Percentiles rank a stretch among this genome's conserved stretches.
These are phyloP conservation scores for Volvariella volvacea DNA, from an alignment of 1,284 basidiomycete genomes.

Conservation along the genomic window DNA sequence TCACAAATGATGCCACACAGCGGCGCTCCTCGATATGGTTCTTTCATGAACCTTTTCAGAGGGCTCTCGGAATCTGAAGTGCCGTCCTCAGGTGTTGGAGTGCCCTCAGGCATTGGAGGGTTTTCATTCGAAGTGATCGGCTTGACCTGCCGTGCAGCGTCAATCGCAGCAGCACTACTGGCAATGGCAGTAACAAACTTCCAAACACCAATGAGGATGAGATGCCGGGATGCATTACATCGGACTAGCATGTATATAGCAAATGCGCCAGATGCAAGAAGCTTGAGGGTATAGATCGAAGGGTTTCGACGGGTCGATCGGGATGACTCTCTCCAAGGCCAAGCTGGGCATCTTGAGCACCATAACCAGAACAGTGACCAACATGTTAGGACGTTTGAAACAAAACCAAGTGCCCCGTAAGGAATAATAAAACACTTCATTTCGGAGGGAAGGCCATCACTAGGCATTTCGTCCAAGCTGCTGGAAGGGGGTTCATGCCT, in stretches of 20 bases:
- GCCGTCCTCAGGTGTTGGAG: no score
- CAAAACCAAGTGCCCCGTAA: background rate
- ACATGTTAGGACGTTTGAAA: background rate
- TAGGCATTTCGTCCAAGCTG: no score
- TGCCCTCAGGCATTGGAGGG: no score
- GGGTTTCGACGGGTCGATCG: background rate
- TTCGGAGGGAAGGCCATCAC: background rate
- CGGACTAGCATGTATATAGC: background rate
- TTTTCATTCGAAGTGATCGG: no score
- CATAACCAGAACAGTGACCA: background rate
- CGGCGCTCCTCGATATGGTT: no score
- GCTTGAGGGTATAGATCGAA: background rate
- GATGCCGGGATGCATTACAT: background rate
- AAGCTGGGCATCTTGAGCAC: background rate
- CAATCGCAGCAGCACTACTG: no score
- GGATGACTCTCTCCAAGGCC: background rate
- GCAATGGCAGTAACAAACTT: background rate
- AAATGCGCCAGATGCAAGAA: background rate
- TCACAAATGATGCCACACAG: no score
- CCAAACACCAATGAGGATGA: background rate
- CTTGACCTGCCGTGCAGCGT: no score
- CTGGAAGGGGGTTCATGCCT: no score
- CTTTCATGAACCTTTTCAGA: no score
- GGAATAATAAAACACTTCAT: background rate
- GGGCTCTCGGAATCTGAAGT: no score